Percentiles rank a stretch among this genome's conserved stretches.
Conservation (phyloP, 164 flowering plant genomes). For the Aristolochia fimbriata region DNA sequence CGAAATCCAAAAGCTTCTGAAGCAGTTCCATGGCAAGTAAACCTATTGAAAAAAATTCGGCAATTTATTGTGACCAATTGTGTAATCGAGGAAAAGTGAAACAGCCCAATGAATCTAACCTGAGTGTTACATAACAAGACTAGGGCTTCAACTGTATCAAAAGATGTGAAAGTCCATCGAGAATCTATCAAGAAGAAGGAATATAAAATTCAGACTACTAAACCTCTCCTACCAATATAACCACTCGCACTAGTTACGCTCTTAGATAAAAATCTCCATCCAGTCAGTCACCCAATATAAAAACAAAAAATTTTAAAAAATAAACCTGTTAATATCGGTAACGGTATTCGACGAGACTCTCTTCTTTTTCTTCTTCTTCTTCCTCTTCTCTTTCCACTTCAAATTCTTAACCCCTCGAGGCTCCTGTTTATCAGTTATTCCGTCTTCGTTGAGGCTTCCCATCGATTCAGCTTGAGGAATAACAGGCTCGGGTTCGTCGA, state of each 20-base stretch:
- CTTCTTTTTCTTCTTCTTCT: slow-evolving; percentile 38
- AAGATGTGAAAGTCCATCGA: background rate
- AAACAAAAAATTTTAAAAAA: background rate
- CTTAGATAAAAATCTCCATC: background rate
- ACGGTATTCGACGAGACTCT: slow-evolving; percentile 19
- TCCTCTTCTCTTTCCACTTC: slow-evolving; percentile 26
- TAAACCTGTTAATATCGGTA: slow-evolving; percentile 52
- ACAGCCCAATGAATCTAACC: background rate
- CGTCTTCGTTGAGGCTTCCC: slow-evolving; percentile 11
- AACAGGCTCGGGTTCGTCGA: slow-evolving; percentile 27
- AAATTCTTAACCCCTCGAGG: slow-evolving; percentile 16
- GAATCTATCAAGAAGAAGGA: background rate
- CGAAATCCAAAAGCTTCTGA: background rate
- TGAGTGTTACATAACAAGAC: background rate
- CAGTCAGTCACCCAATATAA: background rate
- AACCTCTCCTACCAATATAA: background rate
- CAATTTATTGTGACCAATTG: background rate
- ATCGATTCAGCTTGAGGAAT: slow-evolving; percentile 7
- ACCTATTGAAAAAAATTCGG: background rate
- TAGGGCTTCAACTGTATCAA: background rate
- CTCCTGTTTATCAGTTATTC: slow-evolving; percentile 10
- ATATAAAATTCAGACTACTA: background rate
- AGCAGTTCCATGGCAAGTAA: background rate
- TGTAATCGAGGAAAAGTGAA: background rate
- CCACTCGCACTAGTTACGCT: background rate